Percentiles rank a stretch among this genome's conserved stretches.
phyloP scores from a whole-genome alignment of 2,329 filamentous ascomycete genomes.

The Coccinonectria pachysandricola region DNA sequence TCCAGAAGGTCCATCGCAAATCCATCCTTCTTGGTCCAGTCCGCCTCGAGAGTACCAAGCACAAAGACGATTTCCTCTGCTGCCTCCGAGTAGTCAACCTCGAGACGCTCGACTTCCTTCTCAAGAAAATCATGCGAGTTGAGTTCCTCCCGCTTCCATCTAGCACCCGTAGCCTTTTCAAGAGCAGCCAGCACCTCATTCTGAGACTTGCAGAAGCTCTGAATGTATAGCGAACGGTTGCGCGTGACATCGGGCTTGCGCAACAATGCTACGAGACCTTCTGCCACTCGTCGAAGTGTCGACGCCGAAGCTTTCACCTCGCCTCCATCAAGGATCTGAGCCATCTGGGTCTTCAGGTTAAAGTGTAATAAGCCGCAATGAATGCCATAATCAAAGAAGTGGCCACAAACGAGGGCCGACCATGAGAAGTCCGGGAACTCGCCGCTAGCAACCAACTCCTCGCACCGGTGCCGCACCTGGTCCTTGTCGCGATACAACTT shows the following conservation, averaged over 20 bases:
- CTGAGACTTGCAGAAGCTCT: slow-evolving; percentile 38
- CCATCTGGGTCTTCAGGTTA: slow-evolving; percentile 31
- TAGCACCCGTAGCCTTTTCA: slow-evolving; percentile 37
- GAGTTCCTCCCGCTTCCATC: slow-evolving; percentile 23
- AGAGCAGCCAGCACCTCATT: slow-evolving; percentile 34
- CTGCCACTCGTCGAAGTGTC: slow-evolving; percentile 37
- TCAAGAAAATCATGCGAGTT: slow-evolving; percentile 31
- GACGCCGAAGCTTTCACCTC: slow-evolving; percentile 37
- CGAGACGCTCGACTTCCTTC: slow-evolving; percentile 27
- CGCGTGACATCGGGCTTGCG: slow-evolving; percentile 37
- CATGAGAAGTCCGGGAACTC: slow-evolving; percentile 38
- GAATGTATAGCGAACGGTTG: slow-evolving; percentile 39
- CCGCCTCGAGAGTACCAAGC: slow-evolving; percentile 35
- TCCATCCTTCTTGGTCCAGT: slow-evolving; percentile 34
- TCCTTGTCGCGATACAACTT: slow-evolving; percentile 26
- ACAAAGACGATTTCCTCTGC: slow-evolving; percentile 41
- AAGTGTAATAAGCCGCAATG: slow-evolving; percentile 28
- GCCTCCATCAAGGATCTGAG: slow-evolving; percentile 42
- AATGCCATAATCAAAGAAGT: slow-evolving; percentile 41
- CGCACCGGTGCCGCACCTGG: slow-evolving; percentile 20
- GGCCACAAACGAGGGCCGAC: slow-evolving; percentile 33
- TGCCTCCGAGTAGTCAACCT: slow-evolving; percentile 22
- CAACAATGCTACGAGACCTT: slow-evolving; percentile 40
- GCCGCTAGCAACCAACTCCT: slow-evolving; percentile 21
- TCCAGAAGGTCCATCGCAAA: slow-evolving; percentile 39